Conservation (phyloP, 2,329 filamentous ascomycete species). For the Fusarium sp. region DNA sequence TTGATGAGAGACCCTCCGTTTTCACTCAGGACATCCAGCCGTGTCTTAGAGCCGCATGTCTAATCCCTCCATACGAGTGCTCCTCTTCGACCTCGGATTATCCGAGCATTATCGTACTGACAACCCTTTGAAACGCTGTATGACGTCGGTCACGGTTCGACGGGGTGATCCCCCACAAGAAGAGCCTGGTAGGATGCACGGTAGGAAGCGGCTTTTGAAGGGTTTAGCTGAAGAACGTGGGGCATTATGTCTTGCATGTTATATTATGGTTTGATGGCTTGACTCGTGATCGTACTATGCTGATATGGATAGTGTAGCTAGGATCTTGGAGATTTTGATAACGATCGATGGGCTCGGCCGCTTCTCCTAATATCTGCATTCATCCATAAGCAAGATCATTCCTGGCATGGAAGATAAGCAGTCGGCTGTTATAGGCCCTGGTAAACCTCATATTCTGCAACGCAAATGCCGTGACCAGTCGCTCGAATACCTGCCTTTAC, state of each 20-base stretch:
- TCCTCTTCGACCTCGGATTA: background rate
- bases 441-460: background rate
- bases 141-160: conserved; percentile 15
- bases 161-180: conserved; percentile 31
- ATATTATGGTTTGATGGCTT: conserved; percentile 3
- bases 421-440: background rate
- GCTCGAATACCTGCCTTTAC: background rate
- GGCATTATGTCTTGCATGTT: conserved; percentile 33
- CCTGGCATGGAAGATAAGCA: background rate
- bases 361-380: background rate
- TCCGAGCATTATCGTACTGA: background rate
- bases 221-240: conserved; percentile 17
- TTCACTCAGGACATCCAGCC: background rate
- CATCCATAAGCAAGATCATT: background rate
- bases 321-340: background rate
- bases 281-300: conserved; percentile 19
- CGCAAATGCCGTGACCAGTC: background rate
- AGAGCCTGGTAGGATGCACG: conserved; percentile 14
- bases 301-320: conserved; percentile 10
- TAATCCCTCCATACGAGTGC: background rate
- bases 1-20: background rate
- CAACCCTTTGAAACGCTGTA: conserved; percentile 2
- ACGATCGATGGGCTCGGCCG: background rate
- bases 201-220: conserved; percentile 23
- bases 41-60: conserved; percentile 17